Evolutionary conservation across 805 yeast genomes (phyloP).

Genomic region (Lachancea dasiensis): DNA sequence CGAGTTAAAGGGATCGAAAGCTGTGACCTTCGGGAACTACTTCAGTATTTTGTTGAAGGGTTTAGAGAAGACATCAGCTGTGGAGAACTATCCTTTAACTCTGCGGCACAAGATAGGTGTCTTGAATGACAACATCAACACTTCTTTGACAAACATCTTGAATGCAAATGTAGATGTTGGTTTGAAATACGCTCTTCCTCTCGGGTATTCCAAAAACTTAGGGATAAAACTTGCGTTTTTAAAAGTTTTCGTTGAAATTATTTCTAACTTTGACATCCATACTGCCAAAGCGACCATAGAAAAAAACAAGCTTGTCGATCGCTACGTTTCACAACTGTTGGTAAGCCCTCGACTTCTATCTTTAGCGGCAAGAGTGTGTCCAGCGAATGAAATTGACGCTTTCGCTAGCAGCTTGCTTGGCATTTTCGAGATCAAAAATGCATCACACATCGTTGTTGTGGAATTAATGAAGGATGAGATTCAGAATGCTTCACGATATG

Average conservation of each 20-base stretch:
- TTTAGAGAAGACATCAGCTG: constrained; percentile 34
- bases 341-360: constrained; percentile 41
- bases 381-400: constrained; percentile 62
- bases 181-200: constrained; percentile 64
- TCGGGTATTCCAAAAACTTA: constrained; percentile 66
- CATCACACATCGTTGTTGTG: constrained; percentile 43
- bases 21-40: constrained; percentile 61
- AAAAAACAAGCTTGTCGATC: constrained; percentile 24
- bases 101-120: constrained; percentile 48
- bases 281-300: constrained; percentile 25
- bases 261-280: constrained; percentile 32
- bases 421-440: constrained; percentile 42
- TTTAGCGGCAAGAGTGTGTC: constrained; percentile 55
- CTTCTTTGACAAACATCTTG: constrained; percentile 60
- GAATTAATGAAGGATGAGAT: constrained; percentile 60
- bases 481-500: constrained; percentile 48
- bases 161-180: constrained; percentile 75
- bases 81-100: constrained; percentile 34
- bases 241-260: constrained; percentile 68
- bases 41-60: constrained; percentile 53
- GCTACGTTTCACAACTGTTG: constrained; percentile 30
- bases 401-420: constrained; percentile 60
- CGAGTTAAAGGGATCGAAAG: constrained; percentile 49
- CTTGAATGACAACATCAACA: constrained; percentile 58
- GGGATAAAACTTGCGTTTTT: constrained; percentile 67